Evolutionary conservation across 164 flowering plant genomes (phyloP), one percentile per base, ranked within the genome.

Genomic region (Vitis rupestris): DNA sequence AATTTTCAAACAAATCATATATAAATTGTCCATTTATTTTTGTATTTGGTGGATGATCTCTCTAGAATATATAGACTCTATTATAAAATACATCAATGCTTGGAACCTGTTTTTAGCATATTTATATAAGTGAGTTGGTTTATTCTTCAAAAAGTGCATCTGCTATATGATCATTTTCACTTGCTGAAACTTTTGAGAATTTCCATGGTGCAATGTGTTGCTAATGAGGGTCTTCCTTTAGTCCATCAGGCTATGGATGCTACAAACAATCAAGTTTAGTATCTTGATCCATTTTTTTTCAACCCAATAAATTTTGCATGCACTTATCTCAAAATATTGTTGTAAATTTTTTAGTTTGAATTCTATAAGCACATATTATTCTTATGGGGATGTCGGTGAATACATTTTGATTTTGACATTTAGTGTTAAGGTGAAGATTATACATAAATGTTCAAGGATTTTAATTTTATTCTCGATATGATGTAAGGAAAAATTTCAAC

Each of bases 61-160:
- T 85, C 92, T 14, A 85, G 94, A 79, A 91, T 91, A 92, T 91
- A 74, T 73, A 81, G 92, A 72, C 90, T 91, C 8, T 91, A 82
- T 68, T 69, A 59, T 50, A 85, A 83, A 78, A 83, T 87, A 67
- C 86, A 84, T 31, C 67, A 64, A 53, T 92, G 94, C 10, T 60
- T 89, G 66, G 92, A 91, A 5, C 97, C 90, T 8, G 85, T 91
- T 72, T 81, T 91, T 50, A 78, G 64, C 31, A 85, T 86, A 27
- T 91, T 91, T 68, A 89, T 89, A 65, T 90, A 82, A 88, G 96
- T 90, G 14, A 19, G 79, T 77, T 17, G 50, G 51, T 14, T 49
- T 56, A 2, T 64, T 4, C n/a, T 49, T 62, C 37, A 5, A 4
- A 10, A 51, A 53, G 37, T 37, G 10, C 50, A 16, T 0, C 6